Conservation (phyloP, 345 rosid genomes). For the Lumnitzera racemosa region DNA sequence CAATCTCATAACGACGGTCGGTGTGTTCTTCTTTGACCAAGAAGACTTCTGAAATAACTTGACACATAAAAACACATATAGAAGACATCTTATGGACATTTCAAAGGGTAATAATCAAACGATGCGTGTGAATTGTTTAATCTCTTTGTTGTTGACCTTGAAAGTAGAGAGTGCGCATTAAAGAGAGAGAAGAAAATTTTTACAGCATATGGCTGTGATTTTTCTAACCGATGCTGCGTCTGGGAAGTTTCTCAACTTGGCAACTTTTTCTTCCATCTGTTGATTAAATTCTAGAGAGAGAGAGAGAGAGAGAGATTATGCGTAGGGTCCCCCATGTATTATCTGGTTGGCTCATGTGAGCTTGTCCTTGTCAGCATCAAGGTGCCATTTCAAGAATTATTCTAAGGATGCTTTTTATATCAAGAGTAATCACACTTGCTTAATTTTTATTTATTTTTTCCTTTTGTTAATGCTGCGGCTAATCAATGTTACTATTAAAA, state of each 20-base stretch:
- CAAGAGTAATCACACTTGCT: no score
- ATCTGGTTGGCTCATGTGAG: slow-evolving; percentile 54
- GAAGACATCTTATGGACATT: background rate
- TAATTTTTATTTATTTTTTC: no score
- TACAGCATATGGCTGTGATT: slow-evolving; percentile 6
- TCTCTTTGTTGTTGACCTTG: slow-evolving; percentile 13
- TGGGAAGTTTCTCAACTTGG: slow-evolving; percentile 26
- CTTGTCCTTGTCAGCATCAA: slow-evolving; percentile 35
- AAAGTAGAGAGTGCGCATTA: slow-evolving; percentile 7
- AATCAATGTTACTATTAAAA: no score
- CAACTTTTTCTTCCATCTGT: background rate
- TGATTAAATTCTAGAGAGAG: slow-evolving; percentile 2
- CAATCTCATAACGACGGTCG: background rate
- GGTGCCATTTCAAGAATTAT: background rate
- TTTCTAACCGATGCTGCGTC: slow-evolving; percentile 8
- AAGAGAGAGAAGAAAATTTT: background rate
- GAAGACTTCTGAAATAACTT: background rate
- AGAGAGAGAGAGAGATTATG: slow-evolving; percentile 4
- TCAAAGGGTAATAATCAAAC: slow-evolving; percentile 2
- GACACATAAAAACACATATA: no score
- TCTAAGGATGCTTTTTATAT: no score
- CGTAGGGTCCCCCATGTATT: slow-evolving; percentile 39
- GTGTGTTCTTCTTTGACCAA: slow-evolving; percentile 14
- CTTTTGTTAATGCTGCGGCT: no score
- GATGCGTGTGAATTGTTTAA: background rate